Evolutionary conservation across 2,329 filamentous ascomycete genomes (phyloP).

Genomic region (Calonectria pseudoreteaudii): DNA sequence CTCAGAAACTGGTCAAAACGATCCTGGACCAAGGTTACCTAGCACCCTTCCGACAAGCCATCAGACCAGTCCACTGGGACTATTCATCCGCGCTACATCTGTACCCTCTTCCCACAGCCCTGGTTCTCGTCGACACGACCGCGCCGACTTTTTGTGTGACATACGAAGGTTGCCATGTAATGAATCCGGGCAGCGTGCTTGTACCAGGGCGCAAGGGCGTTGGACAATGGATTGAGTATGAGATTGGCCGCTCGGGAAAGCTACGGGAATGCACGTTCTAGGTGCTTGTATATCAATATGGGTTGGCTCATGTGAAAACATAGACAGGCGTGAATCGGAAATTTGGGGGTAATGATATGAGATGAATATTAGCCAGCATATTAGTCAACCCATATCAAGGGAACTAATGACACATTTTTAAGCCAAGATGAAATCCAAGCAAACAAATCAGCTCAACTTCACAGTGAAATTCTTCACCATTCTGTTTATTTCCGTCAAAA

Average conservation of each 20-base stretch:
- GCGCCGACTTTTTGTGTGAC: constrained; percentile 86
- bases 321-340: constrained; percentile 17
- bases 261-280: constrained; percentile 73
- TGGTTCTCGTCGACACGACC: constrained; percentile 86
- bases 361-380: constrained; percentile 10
- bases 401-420: neutral
- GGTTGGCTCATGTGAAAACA: neutral
- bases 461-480: no score
- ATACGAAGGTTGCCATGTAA: constrained; percentile 94
- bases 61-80: constrained; percentile 91
- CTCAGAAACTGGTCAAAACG: constrained; percentile 88
- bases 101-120: constrained; percentile 87
- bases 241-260: constrained; percentile 71
- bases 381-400: neutral
- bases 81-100: constrained; percentile 80
- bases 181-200: constrained; percentile 88
- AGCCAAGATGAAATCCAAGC: neutral
- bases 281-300: constrained; percentile 1
- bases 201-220: constrained; percentile 75
- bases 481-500: no score
- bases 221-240: constrained; percentile 90
- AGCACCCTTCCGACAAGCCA: constrained; percentile 84
- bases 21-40: constrained; percentile 91
- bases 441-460: neutral
- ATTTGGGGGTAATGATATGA: constrained; percentile 16